Evolutionary conservation across 345 rosid genomes (phyloP).

Genomic region (Triadica sebifera): DNA sequence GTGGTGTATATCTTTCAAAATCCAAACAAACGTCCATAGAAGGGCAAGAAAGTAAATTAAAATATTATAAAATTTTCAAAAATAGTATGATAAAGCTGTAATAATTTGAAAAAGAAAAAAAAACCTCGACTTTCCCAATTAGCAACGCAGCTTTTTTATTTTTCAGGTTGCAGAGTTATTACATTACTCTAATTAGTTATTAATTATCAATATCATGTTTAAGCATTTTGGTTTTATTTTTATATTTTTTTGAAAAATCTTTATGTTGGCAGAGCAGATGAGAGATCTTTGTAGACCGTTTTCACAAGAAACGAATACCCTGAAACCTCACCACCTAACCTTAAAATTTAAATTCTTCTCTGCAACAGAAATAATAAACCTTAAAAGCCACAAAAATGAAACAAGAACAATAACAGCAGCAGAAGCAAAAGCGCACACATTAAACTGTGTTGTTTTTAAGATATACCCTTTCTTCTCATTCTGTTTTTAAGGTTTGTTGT

Average conservation of each 20-base stretch:
- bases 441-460: not conserved
- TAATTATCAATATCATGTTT: not conserved
- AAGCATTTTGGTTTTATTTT: not conserved
- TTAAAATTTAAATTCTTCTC: constrained; percentile 18
- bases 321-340: constrained; percentile 12
- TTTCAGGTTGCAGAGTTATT: not conserved
- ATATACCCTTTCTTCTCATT: not conserved
- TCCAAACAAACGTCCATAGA: not conserved
- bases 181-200: not conserved
- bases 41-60: constrained; percentile 19
- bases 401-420: constrained; percentile 13
- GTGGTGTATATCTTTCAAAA: not conserved
- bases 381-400: too few relatives aligned
- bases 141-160: not conserved
- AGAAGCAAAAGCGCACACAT: not conserved
- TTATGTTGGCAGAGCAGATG: constrained; percentile 10
- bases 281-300: constrained; percentile 17
- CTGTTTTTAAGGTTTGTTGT: not conserved
- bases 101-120: too few relatives aligned
- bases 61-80: not conserved
- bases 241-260: not conserved
- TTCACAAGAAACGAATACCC: constrained; percentile 12
- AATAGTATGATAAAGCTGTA: too few relatives aligned
- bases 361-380: not conserved
- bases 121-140: not conserved